phyloP scores from a whole-genome alignment of 192 early-diverging fungal species.

The Coemansia sp. region DNA sequence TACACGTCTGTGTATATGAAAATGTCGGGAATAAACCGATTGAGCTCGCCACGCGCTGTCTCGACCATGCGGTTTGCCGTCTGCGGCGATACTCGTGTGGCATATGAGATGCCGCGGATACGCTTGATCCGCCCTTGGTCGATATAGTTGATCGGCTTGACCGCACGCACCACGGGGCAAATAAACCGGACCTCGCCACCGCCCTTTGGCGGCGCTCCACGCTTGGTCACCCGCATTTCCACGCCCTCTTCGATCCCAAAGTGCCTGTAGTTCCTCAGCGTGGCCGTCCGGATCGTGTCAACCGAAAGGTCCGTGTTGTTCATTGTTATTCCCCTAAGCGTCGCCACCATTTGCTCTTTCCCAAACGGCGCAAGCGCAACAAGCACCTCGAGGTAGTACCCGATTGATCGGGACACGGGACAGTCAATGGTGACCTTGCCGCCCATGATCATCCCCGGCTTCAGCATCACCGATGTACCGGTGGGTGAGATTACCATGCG shows the following conservation, averaged over 20 bases:
- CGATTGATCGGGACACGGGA: conserved; percentile 79
- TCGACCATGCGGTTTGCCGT: conserved; percentile 93
- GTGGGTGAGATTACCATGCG: conserved; percentile 93
- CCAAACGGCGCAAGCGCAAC: conserved; percentile 91
- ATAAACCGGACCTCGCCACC: conserved; percentile 89
- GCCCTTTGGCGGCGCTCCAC: conserved; percentile 88
- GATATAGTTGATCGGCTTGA: conserved; percentile 78
- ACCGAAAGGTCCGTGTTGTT: conserved; percentile 91
- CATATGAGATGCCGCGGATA: conserved; percentile 94
- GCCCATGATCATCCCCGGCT: conserved; percentile 87
- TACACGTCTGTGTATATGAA: conserved; percentile 98
- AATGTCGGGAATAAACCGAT: conserved; percentile 93
- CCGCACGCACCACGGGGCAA: conserved; percentile 75
- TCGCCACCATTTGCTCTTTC: conserved; percentile 81
- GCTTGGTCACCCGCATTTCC: conserved; percentile 84
- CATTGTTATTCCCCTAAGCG: conserved; percentile 87
- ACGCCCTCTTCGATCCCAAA: conserved; percentile 86
- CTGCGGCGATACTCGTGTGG: conserved; percentile 90
- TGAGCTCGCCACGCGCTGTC: conserved; percentile 80
- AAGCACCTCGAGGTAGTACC: conserved; percentile 92
- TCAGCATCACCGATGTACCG: conserved; percentile 78
- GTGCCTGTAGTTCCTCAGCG: conserved; percentile 76
- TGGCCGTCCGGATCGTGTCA: conserved; percentile 88
- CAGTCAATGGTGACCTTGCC: conserved; percentile 88
- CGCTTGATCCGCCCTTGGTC: conserved; percentile 87